These are phyloP conservation scores for Anisodus tanguticus DNA, from an alignment of 257 asterid species.

Conservation along the genomic window DNA sequence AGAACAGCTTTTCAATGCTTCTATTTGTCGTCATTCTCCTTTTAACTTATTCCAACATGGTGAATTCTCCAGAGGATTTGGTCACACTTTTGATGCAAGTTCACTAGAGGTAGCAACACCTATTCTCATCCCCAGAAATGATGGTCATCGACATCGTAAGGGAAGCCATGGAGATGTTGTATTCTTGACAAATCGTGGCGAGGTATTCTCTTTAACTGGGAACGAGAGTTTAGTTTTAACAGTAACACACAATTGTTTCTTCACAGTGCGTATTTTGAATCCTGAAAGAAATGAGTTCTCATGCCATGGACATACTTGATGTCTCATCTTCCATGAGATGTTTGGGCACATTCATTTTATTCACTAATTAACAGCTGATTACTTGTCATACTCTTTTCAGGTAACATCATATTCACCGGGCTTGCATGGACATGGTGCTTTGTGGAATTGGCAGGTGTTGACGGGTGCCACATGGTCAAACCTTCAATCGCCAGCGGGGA, in stretches of 20 bases:
- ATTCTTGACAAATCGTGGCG: constrained; percentile 96
- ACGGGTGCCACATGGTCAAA: constrained; percentile 97
- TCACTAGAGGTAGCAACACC: constrained; percentile 96
- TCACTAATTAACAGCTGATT: not conserved
- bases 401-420: constrained; percentile 97
- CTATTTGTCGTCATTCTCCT: constrained; percentile 92
- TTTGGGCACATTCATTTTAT: constrained; percentile 19
- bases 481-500: constrained; percentile 85
- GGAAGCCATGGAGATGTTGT: constrained; percentile 94
- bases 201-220: constrained; percentile 54
- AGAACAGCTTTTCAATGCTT: constrained; percentile 95
- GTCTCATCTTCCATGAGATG: not conserved
- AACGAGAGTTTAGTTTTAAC: constrained; percentile 1
- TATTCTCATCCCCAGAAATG: constrained; percentile 78
- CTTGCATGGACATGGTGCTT: constrained; percentile 78
- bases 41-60: constrained; percentile 85
- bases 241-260: not conserved
- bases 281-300: constrained; percentile 10
- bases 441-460: constrained; percentile 91
- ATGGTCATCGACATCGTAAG: constrained; percentile 85
- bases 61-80: constrained; percentile 74
- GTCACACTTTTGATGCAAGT: constrained; percentile 58
- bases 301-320: not conserved
- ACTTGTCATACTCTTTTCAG: constrained; percentile 46
- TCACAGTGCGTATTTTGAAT: not conserved